Base-by-base conservation (phyloP, 352 stramenopile species). In the Globisporangium acanthophoron region DNA sequence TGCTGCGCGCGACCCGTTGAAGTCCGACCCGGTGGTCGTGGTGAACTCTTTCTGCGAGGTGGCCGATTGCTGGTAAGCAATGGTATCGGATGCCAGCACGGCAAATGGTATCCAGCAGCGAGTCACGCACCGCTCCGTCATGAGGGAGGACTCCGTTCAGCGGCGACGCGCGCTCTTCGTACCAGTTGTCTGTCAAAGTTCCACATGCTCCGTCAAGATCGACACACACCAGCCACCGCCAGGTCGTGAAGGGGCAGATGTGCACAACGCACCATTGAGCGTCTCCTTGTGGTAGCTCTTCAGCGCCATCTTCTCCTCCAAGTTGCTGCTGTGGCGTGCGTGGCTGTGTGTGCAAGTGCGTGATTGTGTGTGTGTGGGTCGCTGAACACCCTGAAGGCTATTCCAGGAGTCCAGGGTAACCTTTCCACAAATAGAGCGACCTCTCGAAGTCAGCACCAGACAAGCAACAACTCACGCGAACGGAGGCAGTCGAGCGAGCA, bases 251-350 rank as follows among this genome's bases (percentile, higher is more conserved):
- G 33, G 6, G 33, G 5, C 5, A 12, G 40, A 46, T 18, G 9
- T 18, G 6, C 4, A 27, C 15, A 12, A 16, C 57, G 3, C 47
- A 87, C 79, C 82, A 71, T 90, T 90, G 5, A 89, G 61, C 40
- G 78, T 92, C 64, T 90, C 82, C 24, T 75, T 71, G 66, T 92
- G 79, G 51, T 86, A 92, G 64, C 79, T 92, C 63, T 92, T 92
- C 39, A 92, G 69, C 53, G 79, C 78, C 82, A 90, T 90, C 12
- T 18, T 54, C 9, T 7, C 11, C 24, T 27, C 24, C 24, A 27
- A 13, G 35, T 12, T 15, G 35, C 11, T 15, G 35, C 35, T 15
- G 35, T 41, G 33, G 5, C 33, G 9, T 27, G 24, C 24, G 33
- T 11, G 33, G 33, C 33, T 6, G 33, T 2, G 9, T 11, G 33